Base-by-base conservation (phyloP, 768 basidiomycete species). In the Boletales sp. region DNA sequence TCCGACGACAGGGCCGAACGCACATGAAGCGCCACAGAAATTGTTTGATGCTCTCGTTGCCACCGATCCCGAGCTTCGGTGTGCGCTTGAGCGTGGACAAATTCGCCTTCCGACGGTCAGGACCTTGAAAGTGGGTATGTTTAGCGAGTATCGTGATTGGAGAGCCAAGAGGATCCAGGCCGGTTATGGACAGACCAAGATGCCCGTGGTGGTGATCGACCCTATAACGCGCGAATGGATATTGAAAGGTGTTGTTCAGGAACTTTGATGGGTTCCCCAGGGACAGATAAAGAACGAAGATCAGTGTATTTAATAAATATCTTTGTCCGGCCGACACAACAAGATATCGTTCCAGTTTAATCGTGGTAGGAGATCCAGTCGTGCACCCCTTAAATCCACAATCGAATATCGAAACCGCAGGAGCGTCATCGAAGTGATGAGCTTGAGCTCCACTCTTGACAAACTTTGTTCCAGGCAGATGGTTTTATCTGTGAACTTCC, bases 401-500 rank as follows among this genome's bases (percentile, higher is more conserved):
- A 83, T 68, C 38, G 67, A 68, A 62, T 83, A 79, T 53, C 79
- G 78, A 62, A 82, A 86, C 28, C 80, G 80, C 42, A 87, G 69
- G 19, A 87, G 66, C 61, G 88, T 77, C 72, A 86, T 78, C 46
- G 86, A 81, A 12, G 80, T 72, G 39, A 88, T 66, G 45, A 90
- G 74, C 62, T 88, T 90, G 50, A 89, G 76, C 63, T 87, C 82
- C 41, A 89, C 70, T 64, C 82, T 82, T 38, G 87, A 87, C 15
- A 89, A 76, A 33, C 87, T 81, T 57, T 83, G 83, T 17, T 88
- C 87, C 25, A 87, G 76, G 63, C 87, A 90, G 18, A 73, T 65
- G 9, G 81, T 85, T 59, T 80, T 85, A 15, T 87, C 87, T 90
- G 59, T 48, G 32, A 51, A 47, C 17, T 42, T n/a, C 28, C 33